Base-by-base conservation (phyloP, 176 grass and related monocot species). In the Aegilops umbellulata region DNA sequence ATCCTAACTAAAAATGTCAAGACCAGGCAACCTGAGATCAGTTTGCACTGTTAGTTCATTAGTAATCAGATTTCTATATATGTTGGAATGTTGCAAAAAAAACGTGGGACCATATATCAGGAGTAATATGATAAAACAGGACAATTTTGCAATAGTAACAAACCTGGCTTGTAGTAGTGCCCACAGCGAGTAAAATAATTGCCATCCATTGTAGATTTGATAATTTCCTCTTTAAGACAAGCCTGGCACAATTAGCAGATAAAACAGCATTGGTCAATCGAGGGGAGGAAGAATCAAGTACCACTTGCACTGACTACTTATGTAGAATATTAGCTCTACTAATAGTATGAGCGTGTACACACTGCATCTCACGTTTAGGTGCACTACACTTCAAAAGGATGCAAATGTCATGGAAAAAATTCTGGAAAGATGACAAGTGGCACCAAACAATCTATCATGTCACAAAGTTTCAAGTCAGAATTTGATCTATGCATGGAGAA, bases 141-240 rank as follows among this genome's bases (percentile, higher is more conserved):
- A 63, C 70, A 72, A 12, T 25, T 61, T 72, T 8, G 82, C 29
- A 60, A 39, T 69, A 65, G 75, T 24, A 79, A 80, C 49, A 81
- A 78, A 99, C 97, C 92, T 96, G 97, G 80, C 97, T 99, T 83
- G 93, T 94, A 68, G 97, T 96, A 69, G 97, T 99, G 70, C 97
- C 97, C 80, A 98, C 82, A 80, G 97, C 88, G 14, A 99, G 89
- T 69, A 99, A 91, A 77, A 94, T 77, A 70, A 99, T 92, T 39
- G 94, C 97, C 88, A 95, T 94, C 94, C 97, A 99, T 66, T 99
- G 97, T 77, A 95, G 84, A 83, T 94, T 94, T 69, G 90, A 92
- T 55, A 96, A 70, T 55, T 91, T 99, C 90, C 87, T 96, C 77
- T 88, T 94, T 46, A 99, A 68, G 32, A 99, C 82, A 78, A 98